phyloP scores from a whole-genome alignment of 331 rosid genomes.

The Erythrophleum ivorense region DNA sequence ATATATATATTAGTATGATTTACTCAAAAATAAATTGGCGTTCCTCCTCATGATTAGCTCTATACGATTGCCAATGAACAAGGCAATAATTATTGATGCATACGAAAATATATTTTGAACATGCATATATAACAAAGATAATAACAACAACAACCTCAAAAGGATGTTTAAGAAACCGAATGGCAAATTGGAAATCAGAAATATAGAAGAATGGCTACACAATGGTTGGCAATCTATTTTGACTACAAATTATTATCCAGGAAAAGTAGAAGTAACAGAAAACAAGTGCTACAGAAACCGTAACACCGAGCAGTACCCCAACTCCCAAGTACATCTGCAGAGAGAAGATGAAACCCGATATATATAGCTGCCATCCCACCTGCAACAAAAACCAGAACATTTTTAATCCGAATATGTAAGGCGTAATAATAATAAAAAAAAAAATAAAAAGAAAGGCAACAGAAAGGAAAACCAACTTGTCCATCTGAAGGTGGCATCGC shows the following conservation, averaged over 20 bases:
- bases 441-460: not conserved
- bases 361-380: slow-evolving; percentile 16
- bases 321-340: not conserved
- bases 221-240: slow-evolving; percentile 20
- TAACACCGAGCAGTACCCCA: not conserved
- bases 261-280: not conserved
- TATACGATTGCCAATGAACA: not conserved
- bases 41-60: no score
- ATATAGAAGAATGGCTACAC: slow-evolving; percentile 6
- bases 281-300: not conserved
- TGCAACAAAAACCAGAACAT: slow-evolving; percentile 27
- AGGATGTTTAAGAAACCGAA: no score
- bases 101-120: no score
- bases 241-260: slow-evolving; percentile 24
- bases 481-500: slow-evolving; percentile 42
- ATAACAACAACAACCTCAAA: not conserved
- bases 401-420: not conserved
- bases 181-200: not conserved
- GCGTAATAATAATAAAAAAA: not conserved
- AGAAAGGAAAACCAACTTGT: slow-evolving; percentile 10
- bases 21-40: no score
- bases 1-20: no score
- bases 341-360: slow-evolving; percentile 27
- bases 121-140: not conserved
- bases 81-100: not conserved